Base-by-base conservation (phyloP, 2,329 filamentous ascomycete genomes). In the Pseudocercospora fuligena region DNA sequence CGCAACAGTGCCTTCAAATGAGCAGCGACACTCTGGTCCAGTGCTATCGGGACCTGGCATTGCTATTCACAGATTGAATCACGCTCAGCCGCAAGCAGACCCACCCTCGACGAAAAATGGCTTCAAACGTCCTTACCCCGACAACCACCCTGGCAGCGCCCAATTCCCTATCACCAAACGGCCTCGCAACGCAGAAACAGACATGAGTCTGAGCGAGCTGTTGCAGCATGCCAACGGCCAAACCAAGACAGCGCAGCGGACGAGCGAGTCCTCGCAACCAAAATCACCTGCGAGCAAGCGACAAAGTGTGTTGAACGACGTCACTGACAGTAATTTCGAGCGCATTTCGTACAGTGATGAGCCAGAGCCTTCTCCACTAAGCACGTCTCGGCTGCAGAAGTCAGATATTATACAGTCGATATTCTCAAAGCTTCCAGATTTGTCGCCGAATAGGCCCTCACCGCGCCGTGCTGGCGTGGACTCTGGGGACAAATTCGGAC, bases 321-420 rank as follows among this genome's bases (percentile, higher is more conserved):
- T 54, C 7, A 68, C 66, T 0, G 51, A 66, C 47, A 36, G 47
- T 6, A 21, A 8, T 11, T 36, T 49, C 25, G 67, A 66, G 21
- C 58, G 67, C 3, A 33, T 66, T 3, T 64, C 67, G 19, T 64
- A 58, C n/a, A 62, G 49, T 25, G 51, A 64, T 27, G 67, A 66
- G 61, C 64, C 67, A 9, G 61, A 69, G 25, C 25, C 19, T 59
- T n/a, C 12, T 57, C 31, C 33, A 3, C 57, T 9, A 23, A 60
- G 1, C 8, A 23, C 21, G 9, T 16, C 36, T 23, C 12, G 14
- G 8, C 6, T 25, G 23, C 33, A 21, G 14, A 43, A 25, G 11
- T 19, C 36, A 4, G 19, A 46, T n/a, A 59, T n/a, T 5, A 60
- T 43, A 4, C 36, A 51, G 6, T 53, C 11, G 29, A 36, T 43